A percentile compares a stretch with the other conserved stretches of the same genome.
These are phyloP conservation scores for Diaporthe sp. DNA, from an alignment of 2,329 filamentous ascomycete species.

Conservation along the genomic window DNA sequence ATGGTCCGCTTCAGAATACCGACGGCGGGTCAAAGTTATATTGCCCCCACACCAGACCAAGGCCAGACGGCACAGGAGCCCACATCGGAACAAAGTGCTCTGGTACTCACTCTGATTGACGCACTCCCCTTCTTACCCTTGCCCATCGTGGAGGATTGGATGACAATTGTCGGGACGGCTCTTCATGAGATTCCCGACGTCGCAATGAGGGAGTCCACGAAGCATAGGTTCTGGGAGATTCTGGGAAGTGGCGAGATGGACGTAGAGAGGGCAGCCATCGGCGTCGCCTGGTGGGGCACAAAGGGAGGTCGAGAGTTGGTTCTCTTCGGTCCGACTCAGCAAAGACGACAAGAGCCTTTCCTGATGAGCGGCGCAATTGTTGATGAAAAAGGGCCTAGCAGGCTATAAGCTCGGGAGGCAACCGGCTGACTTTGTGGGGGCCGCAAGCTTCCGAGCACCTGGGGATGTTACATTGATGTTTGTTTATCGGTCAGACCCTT, in stretches of 20 bases:
- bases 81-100: constrained; percentile 82
- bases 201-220: constrained; percentile 72
- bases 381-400: constrained; percentile 49
- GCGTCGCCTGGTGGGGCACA: constrained; percentile 87
- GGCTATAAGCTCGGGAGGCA: constrained; percentile 47
- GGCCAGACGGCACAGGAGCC: constrained; percentile 48
- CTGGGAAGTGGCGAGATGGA: constrained; percentile 88
- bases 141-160: constrained; percentile 81
- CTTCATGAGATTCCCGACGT: constrained; percentile 74
- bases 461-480: not conserved
- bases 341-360: constrained; percentile 44
- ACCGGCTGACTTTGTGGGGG: not conserved
- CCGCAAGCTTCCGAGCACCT: not conserved
- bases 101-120: constrained; percentile 83
- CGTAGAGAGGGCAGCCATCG: constrained; percentile 82
- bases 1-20: constrained; percentile 78
- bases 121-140: constrained; percentile 80
- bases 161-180: constrained; percentile 77
- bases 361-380: constrained; percentile 69
- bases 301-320: constrained; percentile 67
- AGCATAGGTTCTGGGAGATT: constrained; percentile 82
- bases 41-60: constrained; percentile 55
- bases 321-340: constrained; percentile 47
- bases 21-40: constrained; percentile 58
- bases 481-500: not conserved